These are phyloP conservation scores for Scytalidium sp. DNA, from an alignment of 2,329 filamentous ascomycete species.

Conservation along the genomic window DNA sequence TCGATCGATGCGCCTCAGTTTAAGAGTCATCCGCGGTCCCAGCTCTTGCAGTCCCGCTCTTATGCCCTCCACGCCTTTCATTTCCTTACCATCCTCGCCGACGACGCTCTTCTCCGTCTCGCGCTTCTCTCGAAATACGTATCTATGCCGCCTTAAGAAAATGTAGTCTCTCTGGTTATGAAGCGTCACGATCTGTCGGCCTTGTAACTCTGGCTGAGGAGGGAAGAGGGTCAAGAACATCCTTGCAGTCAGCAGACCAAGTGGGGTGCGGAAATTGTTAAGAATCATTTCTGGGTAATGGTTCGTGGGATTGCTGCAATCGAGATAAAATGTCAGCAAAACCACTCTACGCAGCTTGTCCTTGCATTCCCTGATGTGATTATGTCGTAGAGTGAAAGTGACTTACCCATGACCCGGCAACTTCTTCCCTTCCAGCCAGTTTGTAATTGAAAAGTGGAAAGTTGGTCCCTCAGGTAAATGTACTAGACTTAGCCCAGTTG, in stretches of 20 bases:
- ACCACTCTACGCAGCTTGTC: no score
- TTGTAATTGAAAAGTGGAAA: slow-evolving; percentile 87
- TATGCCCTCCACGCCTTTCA: slow-evolving; percentile 83
- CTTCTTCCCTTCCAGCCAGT: slow-evolving; percentile 85
- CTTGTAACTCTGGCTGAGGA: slow-evolving; percentile 75
- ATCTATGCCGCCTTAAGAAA: slow-evolving; percentile 86
- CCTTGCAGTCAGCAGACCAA: slow-evolving; percentile 83
- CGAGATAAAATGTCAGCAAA: slow-evolving; percentile 28
- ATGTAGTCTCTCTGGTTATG: slow-evolving; percentile 97
- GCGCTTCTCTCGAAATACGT: slow-evolving; percentile 87
- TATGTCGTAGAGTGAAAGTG: no score
- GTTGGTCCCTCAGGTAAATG: slow-evolving; percentile 84
- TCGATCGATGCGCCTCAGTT: slow-evolving; percentile 86
- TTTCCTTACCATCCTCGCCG: slow-evolving; percentile 74
- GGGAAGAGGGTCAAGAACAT: slow-evolving; percentile 82
- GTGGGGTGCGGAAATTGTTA: slow-evolving; percentile 92
- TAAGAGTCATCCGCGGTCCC: slow-evolving; percentile 79
- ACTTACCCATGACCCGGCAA: slow-evolving; percentile 72
- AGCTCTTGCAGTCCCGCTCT: slow-evolving; percentile 87
- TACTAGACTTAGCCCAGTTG: slow-evolving; percentile 77
- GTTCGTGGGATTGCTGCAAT: slow-evolving; percentile 66
- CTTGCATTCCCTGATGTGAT: no score
- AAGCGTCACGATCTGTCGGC: slow-evolving; percentile 85
- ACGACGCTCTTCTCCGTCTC: slow-evolving; percentile 83
- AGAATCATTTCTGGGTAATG: slow-evolving; percentile 88